These are phyloP conservation scores for Barnettozyma pratensis DNA, from an alignment of 805 yeast genomes.

Conservation along the genomic window DNA sequence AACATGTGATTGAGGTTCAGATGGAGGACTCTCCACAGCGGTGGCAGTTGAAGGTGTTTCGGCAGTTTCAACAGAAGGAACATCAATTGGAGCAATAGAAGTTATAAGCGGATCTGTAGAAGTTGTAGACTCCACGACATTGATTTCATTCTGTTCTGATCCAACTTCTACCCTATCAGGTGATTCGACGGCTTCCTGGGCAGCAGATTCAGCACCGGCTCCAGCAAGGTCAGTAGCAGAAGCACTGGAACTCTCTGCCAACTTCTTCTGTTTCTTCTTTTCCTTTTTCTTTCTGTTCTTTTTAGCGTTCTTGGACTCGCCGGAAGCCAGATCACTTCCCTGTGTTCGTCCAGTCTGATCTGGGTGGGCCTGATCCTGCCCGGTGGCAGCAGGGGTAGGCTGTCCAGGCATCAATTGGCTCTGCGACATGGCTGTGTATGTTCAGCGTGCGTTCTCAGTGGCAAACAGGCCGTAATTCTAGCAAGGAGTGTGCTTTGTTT, in stretches of 20 bases:
- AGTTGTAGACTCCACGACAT: too few relatives aligned
- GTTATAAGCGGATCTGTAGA: too few relatives aligned
- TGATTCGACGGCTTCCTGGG: too few relatives aligned
- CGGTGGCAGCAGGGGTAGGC: not conserved
- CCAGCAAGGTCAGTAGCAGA: not conserved
- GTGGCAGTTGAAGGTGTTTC: too few relatives aligned
- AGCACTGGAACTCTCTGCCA: not conserved
- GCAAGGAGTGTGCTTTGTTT: too few relatives aligned
- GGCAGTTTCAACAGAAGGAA: too few relatives aligned
- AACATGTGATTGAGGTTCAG: too few relatives aligned
- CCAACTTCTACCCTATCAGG: too few relatives aligned
- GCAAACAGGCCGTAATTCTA: too few relatives aligned
- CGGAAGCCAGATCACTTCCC: not conserved
- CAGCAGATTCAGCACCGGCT: not conserved
- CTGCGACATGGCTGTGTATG: conserved; percentile 2
- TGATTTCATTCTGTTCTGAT: too few relatives aligned
- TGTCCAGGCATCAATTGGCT: conserved; percentile 8
- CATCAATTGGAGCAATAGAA: not conserved
- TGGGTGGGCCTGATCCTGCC: not conserved
- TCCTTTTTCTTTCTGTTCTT: conserved; percentile 9
- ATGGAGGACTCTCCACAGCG: too few relatives aligned
- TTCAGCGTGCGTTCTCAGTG: not conserved
- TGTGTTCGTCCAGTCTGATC: not conserved
- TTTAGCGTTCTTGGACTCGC: conserved; percentile 2
- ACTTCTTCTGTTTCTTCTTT: conserved; percentile 7